Evolutionary conservation across 2,329 filamentous ascomycete species (phyloP), one percentile per base, ranked within the genome.

Genomic region (Whalleya microplaca): DNA sequence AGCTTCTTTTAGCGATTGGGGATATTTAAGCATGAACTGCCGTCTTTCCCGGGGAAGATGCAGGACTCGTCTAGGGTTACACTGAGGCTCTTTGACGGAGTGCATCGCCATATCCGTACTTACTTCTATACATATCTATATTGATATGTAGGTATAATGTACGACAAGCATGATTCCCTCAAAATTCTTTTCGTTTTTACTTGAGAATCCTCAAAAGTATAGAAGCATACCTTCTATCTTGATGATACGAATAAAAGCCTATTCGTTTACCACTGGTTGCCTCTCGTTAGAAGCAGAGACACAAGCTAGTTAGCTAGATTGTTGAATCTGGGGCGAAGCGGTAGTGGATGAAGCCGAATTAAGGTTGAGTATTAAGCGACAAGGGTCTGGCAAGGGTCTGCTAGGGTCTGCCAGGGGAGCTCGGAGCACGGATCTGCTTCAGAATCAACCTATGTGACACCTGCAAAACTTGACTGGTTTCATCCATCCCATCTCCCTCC

Each of bases 311-410:
- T 14, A 45, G 20, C 21, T 29, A 7, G 44, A 10, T 4, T 27
- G 21, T 51, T 56, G 14, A 37, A 37, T 6, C 32, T 6, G 32
- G 5, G 10, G 32, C 3, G 10, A 45, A 54, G 32, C 64, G 65
- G 69, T 67, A 63, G 59, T 54, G 58, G 56, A 56, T 60, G 66
- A 64, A 72, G 70, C 71, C 70, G 71, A 72, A 72, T 66, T 72
- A 72, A 73, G 65, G 69, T 71, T 73, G 41, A 58, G 56, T 41
- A 57, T 52, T 58, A 68, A 53, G 61, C 60, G 61, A 64, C 61
- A 54, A 58, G 61, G 62, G 54, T 55, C 48, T n/a, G 46, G 37
- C 50, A 59, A 62, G 61, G 58, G 51, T 46, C 21, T 23, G 42
- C 53, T 41, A 53, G 56, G 52, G n/a, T 41, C 19, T 20, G 41